These are phyloP conservation scores for Delonix regia DNA, from an alignment of 306 rosid species.

Conservation along the genomic window DNA sequence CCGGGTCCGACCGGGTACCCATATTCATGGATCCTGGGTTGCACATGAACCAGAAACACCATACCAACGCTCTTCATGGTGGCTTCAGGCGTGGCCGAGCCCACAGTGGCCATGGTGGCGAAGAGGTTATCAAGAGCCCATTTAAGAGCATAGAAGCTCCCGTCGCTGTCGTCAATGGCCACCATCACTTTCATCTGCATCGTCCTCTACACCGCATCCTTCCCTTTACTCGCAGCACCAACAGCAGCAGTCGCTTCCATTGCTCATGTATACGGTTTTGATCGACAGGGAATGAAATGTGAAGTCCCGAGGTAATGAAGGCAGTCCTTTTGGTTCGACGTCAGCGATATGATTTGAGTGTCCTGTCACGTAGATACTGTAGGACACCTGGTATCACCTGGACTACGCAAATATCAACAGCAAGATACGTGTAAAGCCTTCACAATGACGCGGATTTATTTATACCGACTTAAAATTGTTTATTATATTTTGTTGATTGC, in stretches of 20 bases:
- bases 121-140: constrained; percentile 52
- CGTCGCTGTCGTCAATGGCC: constrained; percentile 55
- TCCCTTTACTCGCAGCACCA: background rate
- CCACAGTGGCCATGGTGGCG: background rate
- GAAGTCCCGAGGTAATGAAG: no score
- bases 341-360: background rate
- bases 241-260: background rate
- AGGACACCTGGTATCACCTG: background rate
- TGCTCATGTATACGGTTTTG: background rate
- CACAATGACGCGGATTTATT: background rate
- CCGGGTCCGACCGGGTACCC: constrained; percentile 40
- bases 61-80: constrained; percentile 7
- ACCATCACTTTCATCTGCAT: constrained; percentile 52
- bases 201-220: background rate
- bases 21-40: constrained; percentile 41
- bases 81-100: background rate
- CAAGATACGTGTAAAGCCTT: background rate
- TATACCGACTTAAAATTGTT: no score
- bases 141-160: constrained; percentile 46
- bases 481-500: no score
- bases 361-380: background rate
- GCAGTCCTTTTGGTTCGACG: no score
- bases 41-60: constrained; percentile 48
- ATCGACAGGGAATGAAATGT: no score
- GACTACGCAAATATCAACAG: background rate